Evolutionary conservation across 306 rosid genomes (phyloP).

Genomic region (Betula pendula): DNA sequence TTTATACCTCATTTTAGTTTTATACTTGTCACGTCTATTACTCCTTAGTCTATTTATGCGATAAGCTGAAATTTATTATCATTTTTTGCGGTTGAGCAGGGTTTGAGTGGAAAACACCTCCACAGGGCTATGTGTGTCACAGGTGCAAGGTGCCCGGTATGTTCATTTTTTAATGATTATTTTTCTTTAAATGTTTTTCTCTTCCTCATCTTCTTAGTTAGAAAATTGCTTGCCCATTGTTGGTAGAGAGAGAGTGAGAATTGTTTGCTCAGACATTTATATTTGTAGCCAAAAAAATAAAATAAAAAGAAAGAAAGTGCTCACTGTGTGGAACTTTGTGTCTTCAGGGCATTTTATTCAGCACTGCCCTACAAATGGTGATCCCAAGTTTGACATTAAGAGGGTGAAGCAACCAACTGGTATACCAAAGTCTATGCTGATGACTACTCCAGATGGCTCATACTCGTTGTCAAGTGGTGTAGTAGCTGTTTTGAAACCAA

Average conservation of each 20-base stretch:
- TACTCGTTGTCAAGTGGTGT: constrained; percentile 95
- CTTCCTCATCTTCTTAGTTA: not conserved
- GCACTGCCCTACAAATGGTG: constrained; percentile 98
- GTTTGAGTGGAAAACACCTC: constrained; percentile 90
- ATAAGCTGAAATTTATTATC: constrained; percentile 23
- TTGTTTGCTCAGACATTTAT: not conserved
- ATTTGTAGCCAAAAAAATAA: not conserved
- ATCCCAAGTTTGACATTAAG: constrained; percentile 83
- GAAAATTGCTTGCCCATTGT: constrained; percentile 11
- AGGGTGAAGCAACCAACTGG: constrained; percentile 97
- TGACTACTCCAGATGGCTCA: constrained; percentile 93
- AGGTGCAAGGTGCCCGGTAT: constrained; percentile 97
- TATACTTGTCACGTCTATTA: constrained; percentile 11
- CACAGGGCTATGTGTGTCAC: constrained; percentile 94
- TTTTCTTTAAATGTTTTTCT: not conserved
- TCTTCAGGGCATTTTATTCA: constrained; percentile 89
- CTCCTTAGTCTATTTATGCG: not conserved
- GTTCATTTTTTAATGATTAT: constrained; percentile 30
- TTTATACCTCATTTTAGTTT: constrained; percentile 15
- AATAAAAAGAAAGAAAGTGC: not conserved
- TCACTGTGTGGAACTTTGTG: not conserved
- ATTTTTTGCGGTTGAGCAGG: constrained; percentile 51
- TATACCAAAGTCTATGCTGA: constrained; percentile 98
- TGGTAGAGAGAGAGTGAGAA: not conserved
- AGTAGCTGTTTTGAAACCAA: constrained; percentile 94